Conservation (phyloP, 2,329 filamentous ascomycete genomes). For the Epichloe sylvatica region DNA sequence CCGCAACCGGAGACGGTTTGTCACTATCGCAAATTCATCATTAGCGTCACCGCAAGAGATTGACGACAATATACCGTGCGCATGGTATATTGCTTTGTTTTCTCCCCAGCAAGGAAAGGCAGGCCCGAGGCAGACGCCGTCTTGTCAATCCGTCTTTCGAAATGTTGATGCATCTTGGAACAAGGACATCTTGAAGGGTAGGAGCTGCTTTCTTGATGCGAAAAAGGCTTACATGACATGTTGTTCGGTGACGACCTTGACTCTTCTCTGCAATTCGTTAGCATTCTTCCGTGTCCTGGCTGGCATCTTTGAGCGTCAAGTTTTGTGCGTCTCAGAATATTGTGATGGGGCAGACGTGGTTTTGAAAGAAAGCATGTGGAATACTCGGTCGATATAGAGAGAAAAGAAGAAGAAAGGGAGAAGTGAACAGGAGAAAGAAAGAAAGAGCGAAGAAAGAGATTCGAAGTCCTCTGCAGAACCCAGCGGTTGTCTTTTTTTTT, state of each 20-base stretch:
- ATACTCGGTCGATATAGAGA: background rate
- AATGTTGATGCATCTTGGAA: background rate
- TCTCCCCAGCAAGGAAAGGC: background rate
- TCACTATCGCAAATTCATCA: slow-evolving; percentile 35
- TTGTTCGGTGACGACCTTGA: slow-evolving; percentile 91
- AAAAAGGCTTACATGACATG: slow-evolving; percentile 56
- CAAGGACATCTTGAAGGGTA: background rate
- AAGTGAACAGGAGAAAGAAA: slow-evolving; percentile 5
- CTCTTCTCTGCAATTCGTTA: slow-evolving; percentile 53
- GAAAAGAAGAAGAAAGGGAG: slow-evolving; percentile 1
- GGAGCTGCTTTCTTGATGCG: background rate
- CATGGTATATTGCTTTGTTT: background rate
- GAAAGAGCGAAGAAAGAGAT: background rate
- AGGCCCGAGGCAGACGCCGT: background rate
- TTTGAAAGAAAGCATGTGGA: background rate
- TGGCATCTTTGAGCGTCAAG: slow-evolving; percentile 2
- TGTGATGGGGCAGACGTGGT: background rate
- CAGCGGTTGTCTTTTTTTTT: background rate
- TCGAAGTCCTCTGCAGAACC: background rate
- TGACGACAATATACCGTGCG: background rate
- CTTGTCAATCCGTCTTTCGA: background rate
- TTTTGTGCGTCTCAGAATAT: slow-evolving; percentile 4
- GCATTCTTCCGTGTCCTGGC: slow-evolving; percentile 8
- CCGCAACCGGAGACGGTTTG: slow-evolving; percentile 68
- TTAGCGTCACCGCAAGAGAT: slow-evolving; percentile 3